phyloP scores from a whole-genome alignment of 495 filamentous ascomycete species.

The Penicillium subrubescens region DNA sequence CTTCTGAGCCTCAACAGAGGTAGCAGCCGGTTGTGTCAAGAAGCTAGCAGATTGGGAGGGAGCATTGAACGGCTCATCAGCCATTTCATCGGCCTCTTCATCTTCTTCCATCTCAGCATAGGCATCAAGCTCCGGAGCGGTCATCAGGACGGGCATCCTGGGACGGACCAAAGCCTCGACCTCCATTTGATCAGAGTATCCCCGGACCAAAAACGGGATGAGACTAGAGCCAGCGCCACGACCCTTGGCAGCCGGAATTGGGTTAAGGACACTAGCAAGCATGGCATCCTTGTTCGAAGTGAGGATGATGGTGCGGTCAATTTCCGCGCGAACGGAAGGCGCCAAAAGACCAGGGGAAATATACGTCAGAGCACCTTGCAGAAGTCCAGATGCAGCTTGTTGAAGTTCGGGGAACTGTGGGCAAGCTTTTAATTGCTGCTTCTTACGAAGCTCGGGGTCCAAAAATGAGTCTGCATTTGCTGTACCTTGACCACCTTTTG shows the following conservation, averaged over 20 bases:
- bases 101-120: conserved; percentile 39
- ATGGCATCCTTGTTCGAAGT: conserved; percentile 65
- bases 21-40: conserved; percentile 26
- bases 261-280: conserved; percentile 78
- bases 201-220: conserved; percentile 70
- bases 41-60: conserved; percentile 28
- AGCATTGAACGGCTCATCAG: conserved; percentile 14
- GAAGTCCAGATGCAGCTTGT: conserved; percentile 57
- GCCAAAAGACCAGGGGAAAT: conserved; percentile 63
- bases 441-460: conserved; percentile 37
- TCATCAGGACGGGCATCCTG: conserved; percentile 58
- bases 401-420: conserved; percentile 33
- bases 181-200: conserved; percentile 57
- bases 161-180: conserved; percentile 75
- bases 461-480: conserved; percentile 61
- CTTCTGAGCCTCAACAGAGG: conserved; percentile 22
- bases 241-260: conserved; percentile 59
- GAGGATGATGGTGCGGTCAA: conserved; percentile 79
- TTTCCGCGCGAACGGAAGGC: conserved; percentile 63
- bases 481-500: conserved; percentile 37
- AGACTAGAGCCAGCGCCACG: conserved; percentile 65
- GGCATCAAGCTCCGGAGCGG: conserved; percentile 29
- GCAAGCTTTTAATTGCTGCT: conserved; percentile 18
- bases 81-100: conserved; percentile 47
- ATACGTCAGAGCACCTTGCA: conserved; percentile 60